Evolutionary conservation across 768 basidiomycete species (phyloP), one percentile per base, ranked within the genome.

Genomic region (Phlebiopsis gigantea): DNA sequence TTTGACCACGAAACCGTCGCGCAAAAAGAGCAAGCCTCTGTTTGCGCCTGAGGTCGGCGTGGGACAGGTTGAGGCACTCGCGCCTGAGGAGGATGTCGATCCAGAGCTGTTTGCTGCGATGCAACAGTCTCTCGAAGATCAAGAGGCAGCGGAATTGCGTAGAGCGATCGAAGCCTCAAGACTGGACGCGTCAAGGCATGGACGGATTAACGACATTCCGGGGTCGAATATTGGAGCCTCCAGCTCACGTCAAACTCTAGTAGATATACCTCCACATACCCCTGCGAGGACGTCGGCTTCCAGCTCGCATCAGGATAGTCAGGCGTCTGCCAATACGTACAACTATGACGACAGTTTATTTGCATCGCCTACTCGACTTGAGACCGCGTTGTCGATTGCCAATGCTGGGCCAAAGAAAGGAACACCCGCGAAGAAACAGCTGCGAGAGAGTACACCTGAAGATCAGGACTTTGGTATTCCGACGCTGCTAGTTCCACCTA

Each of bases 301-400:
- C 53, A 25, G 22, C 46, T 24, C 15, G n/a, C 55, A 51, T 49
- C 47, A 48, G n/a, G 48, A 39, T 41, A 56, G n/a, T n/a, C n/a
- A n/a, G n/a, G n/a, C n/a, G n/a, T n/a, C n/a, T n/a, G n/a, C n/a
- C n/a, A n/a, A n/a, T 19, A n/a, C 29, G 54, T 30, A 24, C 53
- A 61, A 57, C 42, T 65, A 53, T 17, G 71, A 73, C 14, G 75
- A 76, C 7, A 79, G 83, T 49, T 68, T 81, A 19, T 77, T 77
- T 22, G 71, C 77, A 29, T 77, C 78, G 2, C 83, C 79, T 0
- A 76, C 77, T 21, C 76, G 84, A 19, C 70, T 89, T n/a, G 84
- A 84, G 62, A 86, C 85, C 1, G 83, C 79, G 1, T 68, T 90
- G 26, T 78, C 86, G 9, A 82, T 90, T 43, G 88, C 81, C 17